phyloP scores from a whole-genome alignment of 257 asterid genomes.

The Solanum piurae region DNA sequence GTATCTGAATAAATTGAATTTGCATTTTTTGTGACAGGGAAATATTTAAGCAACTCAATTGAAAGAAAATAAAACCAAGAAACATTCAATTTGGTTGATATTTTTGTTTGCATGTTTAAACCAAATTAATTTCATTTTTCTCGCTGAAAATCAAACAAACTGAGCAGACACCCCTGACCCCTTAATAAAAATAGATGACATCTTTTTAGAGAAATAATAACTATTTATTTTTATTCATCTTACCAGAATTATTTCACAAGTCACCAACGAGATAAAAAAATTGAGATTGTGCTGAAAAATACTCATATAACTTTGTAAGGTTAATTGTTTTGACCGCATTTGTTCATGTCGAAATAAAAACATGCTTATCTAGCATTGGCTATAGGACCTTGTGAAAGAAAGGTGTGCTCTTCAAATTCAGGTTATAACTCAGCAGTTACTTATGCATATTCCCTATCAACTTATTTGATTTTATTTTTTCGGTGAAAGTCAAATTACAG shows the following conservation, averaged over 20 bases:
- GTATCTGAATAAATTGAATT: background rate
- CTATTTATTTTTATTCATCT: background rate
- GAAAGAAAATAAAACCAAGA: background rate
- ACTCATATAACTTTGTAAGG: background rate
- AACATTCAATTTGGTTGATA: background rate
- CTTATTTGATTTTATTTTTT: no score
- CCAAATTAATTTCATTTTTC: background rate
- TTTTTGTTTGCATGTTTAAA: background rate
- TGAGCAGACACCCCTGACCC: background rate
- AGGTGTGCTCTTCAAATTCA: no score
- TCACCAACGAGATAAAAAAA: no score
- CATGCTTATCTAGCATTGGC: no score
- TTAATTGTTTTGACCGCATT: background rate
- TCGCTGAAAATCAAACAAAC: background rate
- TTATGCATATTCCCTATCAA: no score
- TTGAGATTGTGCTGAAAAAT: background rate
- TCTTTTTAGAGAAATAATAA: no score
- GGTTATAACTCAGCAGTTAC: no score
- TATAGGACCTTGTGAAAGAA: no score
- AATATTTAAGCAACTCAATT: background rate
- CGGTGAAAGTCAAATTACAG: no score
- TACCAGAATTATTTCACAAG: background rate
- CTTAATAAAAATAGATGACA: no score
- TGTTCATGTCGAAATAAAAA: background rate
- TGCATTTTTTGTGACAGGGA: background rate